phyloP scores from a whole-genome alignment of 305 asterid genomes.

The Plantago lanceolata region DNA sequence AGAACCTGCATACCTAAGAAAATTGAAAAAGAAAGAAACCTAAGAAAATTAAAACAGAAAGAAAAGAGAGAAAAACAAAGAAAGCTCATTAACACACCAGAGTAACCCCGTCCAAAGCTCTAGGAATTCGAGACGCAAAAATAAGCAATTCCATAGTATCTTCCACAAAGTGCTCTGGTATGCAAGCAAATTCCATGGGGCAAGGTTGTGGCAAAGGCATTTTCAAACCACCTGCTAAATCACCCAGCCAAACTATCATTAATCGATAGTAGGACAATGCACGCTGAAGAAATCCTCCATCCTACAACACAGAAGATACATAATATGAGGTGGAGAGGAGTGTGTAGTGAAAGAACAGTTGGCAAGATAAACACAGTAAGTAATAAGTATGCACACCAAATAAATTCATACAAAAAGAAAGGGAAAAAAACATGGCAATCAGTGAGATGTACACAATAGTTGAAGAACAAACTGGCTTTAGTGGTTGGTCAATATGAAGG shows the following conservation, averaged over 20 bases:
- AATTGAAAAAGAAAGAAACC: too few species aligned
- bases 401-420: not conserved
- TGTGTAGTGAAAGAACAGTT: not conserved
- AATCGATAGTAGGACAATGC: slow-evolving; percentile 83
- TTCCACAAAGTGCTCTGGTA: slow-evolving; percentile 96
- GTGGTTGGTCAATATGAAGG: too few species aligned
- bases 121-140: slow-evolving; percentile 87
- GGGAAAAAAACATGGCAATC: not conserved
- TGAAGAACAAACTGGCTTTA: too few species aligned
- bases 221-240: slow-evolving; percentile 77
- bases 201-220: slow-evolving; percentile 80
- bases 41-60: too few species aligned
- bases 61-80: not conserved
- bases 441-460: not conserved
- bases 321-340: not conserved
- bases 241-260: slow-evolving; percentile 91
- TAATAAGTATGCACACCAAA: too few species aligned
- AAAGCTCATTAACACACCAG: slow-evolving; percentile 43
- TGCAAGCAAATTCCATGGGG: slow-evolving; percentile 83
- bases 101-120: slow-evolving; percentile 87
- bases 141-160: slow-evolving; percentile 95
- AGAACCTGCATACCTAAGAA: too few species aligned
- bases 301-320: slow-evolving; percentile 42
- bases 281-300: slow-evolving; percentile 70
- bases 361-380: not conserved